A percentile compares a stretch with the other conserved stretches of the same genome.
These are phyloP conservation scores for Colletotrichum euphorbiae DNA, from an alignment of 2,329 filamentous ascomycete genomes.

Conservation along the genomic window DNA sequence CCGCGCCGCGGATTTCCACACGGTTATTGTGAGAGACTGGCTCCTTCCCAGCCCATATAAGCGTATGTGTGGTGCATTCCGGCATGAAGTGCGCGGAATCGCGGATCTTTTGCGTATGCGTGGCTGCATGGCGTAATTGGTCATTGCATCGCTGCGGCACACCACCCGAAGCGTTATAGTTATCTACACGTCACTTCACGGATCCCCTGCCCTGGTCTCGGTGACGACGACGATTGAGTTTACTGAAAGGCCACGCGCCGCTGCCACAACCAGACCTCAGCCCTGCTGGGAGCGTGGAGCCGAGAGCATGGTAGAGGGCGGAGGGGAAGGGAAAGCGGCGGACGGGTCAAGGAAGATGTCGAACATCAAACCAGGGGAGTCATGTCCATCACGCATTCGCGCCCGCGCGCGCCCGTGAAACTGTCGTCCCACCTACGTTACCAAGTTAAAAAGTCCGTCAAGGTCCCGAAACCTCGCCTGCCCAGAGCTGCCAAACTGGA, in stretches of 20 bases:
- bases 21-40: too few species aligned
- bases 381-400: neutral
- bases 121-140: too few species aligned
- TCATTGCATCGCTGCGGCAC: too few species aligned
- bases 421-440: neutral
- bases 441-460: neutral
- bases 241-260: neutral
- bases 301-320: neutral
- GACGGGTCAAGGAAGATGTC: neutral
- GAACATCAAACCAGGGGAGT: neutral
- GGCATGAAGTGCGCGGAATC: too few species aligned
- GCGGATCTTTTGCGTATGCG: too few species aligned
- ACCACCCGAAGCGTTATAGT: too few species aligned
- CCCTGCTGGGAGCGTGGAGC: slow-evolving; percentile 6
- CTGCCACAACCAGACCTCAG: slow-evolving; percentile 2
- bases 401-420: neutral
- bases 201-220: slow-evolving; percentile 18
- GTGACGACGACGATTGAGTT: slow-evolving; percentile 15
- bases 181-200: too few species aligned
- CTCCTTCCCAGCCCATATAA: too few species aligned
- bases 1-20: slow-evolving; percentile 6
- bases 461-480: neutral
- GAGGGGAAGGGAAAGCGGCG: neutral
- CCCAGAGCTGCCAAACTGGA: slow-evolving; percentile 16
- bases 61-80: too few species aligned